Percentiles rank a stretch among this genome's conserved stretches.
phyloP scores from a whole-genome alignment of 2,329 filamentous ascomycete genomes.

The Neoascochyta sp. region DNA sequence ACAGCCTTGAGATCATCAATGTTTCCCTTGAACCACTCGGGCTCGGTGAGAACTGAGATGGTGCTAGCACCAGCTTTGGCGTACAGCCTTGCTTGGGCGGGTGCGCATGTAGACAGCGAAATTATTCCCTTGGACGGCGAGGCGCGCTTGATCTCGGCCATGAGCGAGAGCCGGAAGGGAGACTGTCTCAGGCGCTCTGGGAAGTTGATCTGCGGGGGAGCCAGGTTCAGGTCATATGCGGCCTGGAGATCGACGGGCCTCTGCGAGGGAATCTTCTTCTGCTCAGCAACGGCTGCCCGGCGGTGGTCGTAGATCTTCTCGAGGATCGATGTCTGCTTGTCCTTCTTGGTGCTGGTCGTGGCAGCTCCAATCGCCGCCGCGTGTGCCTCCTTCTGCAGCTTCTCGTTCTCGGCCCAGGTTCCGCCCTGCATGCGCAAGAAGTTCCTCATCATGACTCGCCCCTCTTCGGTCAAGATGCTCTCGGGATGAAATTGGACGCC shows the following conservation, averaged over 20 bases:
- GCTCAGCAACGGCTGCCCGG: conserved; percentile 68
- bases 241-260: conserved; percentile 79
- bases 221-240: conserved; percentile 76
- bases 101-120: conserved; percentile 79
- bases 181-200: conserved; percentile 74
- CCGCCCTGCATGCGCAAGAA: conserved; percentile 85
- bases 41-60: conserved; percentile 97
- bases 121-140: conserved; percentile 97
- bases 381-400: conserved; percentile 42
- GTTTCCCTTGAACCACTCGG: conserved; percentile 98
- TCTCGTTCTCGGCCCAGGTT: conserved; percentile 81
- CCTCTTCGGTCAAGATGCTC: conserved; percentile 88
- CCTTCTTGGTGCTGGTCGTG: conserved; percentile 27
- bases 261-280: conserved; percentile 83
- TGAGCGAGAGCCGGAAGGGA: conserved; percentile 82
- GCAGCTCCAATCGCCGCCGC: conserved; percentile 31
- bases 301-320: conserved; percentile 87
- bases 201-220: conserved; percentile 80
- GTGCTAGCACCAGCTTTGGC: conserved; percentile 92
- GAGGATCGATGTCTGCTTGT: conserved; percentile 78
- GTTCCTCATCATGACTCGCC: conserved; percentile 85
- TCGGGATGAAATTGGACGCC: conserved; percentile 98
- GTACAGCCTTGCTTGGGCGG: conserved; percentile 85
- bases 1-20: conserved; percentile 90
- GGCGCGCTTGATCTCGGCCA: conserved; percentile 96